Percentiles rank a stretch among this genome's conserved stretches.
Conservation (phyloP, 2,329 filamentous ascomycete genomes). For the Fusarium udum region DNA sequence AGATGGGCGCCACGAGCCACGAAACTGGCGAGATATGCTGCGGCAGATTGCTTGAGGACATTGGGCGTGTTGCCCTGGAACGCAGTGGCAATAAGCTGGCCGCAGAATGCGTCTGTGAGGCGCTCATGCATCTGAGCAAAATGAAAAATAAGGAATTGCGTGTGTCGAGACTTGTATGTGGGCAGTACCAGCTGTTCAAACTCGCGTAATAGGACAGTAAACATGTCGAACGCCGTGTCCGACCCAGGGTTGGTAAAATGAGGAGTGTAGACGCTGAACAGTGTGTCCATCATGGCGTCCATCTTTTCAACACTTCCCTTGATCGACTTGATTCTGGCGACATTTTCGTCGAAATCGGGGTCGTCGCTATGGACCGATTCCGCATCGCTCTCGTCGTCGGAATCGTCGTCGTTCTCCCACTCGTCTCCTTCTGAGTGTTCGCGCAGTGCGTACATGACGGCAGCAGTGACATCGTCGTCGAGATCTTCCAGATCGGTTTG, state of each 20-base stretch:
- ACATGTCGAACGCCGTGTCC: slow-evolving; percentile 74
- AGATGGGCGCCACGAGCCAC: slow-evolving; percentile 90
- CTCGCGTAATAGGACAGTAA: slow-evolving; percentile 83
- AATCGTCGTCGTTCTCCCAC: slow-evolving; percentile 65
- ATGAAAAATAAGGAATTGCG: slow-evolving; percentile 95
- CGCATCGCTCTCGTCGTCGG: slow-evolving; percentile 66
- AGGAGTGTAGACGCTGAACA: slow-evolving; percentile 85
- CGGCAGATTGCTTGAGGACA: slow-evolving; percentile 82
- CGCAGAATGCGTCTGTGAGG: slow-evolving; percentile 84
- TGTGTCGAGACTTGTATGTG: slow-evolving; percentile 90
- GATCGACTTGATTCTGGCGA: slow-evolving; percentile 73
- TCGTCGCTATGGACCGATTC: slow-evolving; percentile 79
- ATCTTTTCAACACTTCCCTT: slow-evolving; percentile 90
- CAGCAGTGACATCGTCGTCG: slow-evolving; percentile 85
- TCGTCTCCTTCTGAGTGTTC: slow-evolving; percentile 36
- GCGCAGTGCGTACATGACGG: slow-evolving; percentile 66
- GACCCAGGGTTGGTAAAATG: slow-evolving; percentile 75
- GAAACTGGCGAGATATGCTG: slow-evolving; percentile 93
- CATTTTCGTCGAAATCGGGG: slow-evolving; percentile 70
- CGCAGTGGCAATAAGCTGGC: slow-evolving; percentile 66
- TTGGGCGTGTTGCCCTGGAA: slow-evolving; percentile 72
- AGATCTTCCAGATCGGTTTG: slow-evolving; percentile 92
- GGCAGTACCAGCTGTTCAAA: slow-evolving; percentile 90
- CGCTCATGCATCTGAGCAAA: slow-evolving; percentile 85
- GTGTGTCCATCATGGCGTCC: slow-evolving; percentile 85